phyloP scores from a whole-genome alignment of 495 filamentous ascomycete genomes.

The Aspergillus olivimuriae region DNA sequence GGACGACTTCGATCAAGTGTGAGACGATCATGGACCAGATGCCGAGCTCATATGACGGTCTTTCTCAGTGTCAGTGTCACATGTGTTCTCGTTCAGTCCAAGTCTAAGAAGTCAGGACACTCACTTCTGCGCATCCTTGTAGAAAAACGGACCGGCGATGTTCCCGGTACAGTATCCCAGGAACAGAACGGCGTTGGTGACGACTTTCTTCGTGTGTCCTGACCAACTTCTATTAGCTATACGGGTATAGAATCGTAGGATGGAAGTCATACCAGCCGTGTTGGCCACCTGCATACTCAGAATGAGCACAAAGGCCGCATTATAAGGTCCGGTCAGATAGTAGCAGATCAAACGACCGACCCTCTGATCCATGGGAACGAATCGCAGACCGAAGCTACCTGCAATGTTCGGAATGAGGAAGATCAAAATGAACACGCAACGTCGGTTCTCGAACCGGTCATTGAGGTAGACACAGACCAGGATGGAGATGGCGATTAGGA shows the following conservation, averaged over 20 bases:
- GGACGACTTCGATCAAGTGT: conserved; percentile 46
- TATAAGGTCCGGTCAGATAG: conserved; percentile 53
- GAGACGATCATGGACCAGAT: conserved; percentile 60
- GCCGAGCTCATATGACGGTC: conserved; percentile 49
- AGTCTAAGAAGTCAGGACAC: neutral
- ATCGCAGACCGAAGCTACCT: conserved; percentile 50
- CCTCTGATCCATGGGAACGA: conserved; percentile 37
- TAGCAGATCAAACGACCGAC: conserved; percentile 52
- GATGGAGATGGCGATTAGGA: conserved; percentile 52
- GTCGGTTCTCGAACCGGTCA: conserved; percentile 49
- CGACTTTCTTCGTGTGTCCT: conserved; percentile 57
- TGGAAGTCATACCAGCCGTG: conserved; percentile 34
- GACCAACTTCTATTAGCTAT: neutral
- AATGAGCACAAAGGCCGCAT: conserved; percentile 53
- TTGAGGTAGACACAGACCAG: conserved; percentile 52
- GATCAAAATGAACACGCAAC: conserved; percentile 48
- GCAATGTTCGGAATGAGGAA: conserved; percentile 51
- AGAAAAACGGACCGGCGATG: conserved; percentile 57
- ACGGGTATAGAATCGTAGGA: neutral
- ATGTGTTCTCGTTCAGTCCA: too few relatives aligned
- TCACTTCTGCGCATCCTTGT: conserved; percentile 46
- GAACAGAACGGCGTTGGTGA: conserved; percentile 54
- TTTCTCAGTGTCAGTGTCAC: too few relatives aligned
- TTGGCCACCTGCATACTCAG: conserved; percentile 53
- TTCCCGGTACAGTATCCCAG: conserved; percentile 47